Percentiles rank a stretch among this genome's conserved stretches.
phyloP scores from a whole-genome alignment of 768 basidiomycete genomes.

The Collybia sp. region DNA sequence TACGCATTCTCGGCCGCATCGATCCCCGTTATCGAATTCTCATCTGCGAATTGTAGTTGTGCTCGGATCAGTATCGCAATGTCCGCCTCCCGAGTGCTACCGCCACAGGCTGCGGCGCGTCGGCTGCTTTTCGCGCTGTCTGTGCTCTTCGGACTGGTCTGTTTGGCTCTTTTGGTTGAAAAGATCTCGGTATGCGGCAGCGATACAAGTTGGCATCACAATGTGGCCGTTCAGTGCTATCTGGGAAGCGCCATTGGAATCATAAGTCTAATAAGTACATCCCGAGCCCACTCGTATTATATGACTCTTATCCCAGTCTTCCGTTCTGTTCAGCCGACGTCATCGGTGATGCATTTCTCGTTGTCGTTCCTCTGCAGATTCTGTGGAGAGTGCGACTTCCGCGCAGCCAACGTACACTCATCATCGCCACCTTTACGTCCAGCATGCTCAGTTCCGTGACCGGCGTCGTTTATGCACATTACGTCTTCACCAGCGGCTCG shows the following conservation, averaged over 20 bases:
- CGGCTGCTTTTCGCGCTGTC: neutral
- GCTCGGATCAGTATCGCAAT: slow-evolving; percentile 13
- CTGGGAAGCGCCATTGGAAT: slow-evolving; percentile 2
- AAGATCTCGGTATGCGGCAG: slow-evolving; percentile 7
- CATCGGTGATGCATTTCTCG: slow-evolving; percentile 16
- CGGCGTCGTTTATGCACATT: slow-evolving; percentile 11
- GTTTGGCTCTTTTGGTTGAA: slow-evolving; percentile 7
- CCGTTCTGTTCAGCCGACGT: slow-evolving; percentile 11
- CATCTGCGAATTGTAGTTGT: slow-evolving; percentile 3
- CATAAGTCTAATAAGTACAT: slow-evolving; percentile 6
- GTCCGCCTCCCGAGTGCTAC: slow-evolving; percentile 9
- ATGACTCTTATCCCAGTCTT: neutral
- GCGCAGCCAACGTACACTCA: slow-evolving; percentile 10
- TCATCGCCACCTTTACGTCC: slow-evolving; percentile 17
- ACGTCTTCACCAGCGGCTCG: slow-evolving; percentile 10
- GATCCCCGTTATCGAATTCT: neutral
- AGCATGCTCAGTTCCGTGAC: slow-evolving; percentile 13
- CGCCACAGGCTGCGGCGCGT: slow-evolving; percentile 1
- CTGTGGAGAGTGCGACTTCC: slow-evolving; percentile 16
- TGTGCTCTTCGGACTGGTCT: slow-evolving; percentile 3
- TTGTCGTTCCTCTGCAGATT: slow-evolving; percentile 17
- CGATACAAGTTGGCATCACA: neutral
- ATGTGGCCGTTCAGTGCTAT: neutral
- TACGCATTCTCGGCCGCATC: neutral
- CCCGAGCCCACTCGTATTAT: neutral